Conservation (phyloP, 768 basidiomycete genomes). For the Kwoniella dejecticola region DNA sequence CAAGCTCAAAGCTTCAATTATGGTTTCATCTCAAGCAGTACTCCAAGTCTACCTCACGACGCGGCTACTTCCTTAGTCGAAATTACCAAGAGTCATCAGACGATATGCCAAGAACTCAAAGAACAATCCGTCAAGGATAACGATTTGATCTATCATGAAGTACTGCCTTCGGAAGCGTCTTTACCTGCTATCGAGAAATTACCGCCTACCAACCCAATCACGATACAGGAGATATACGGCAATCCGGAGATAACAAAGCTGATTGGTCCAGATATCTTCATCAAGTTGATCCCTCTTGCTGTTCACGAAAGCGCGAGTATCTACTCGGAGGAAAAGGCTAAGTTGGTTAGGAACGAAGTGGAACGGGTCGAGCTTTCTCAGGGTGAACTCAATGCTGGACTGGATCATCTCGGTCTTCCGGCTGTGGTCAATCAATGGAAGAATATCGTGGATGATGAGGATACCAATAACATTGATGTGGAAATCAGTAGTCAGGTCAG, state of each 20-base stretch:
- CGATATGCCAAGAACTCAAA: constrained; percentile 73
- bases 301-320: constrained; percentile 95
- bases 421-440: constrained; percentile 58
- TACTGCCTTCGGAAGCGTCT: constrained; percentile 75
- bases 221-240: constrained; percentile 89
- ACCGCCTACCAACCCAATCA: constrained; percentile 69
- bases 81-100: constrained; percentile 77
- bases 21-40: constrained; percentile 61
- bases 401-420: constrained; percentile 81
- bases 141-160: constrained; percentile 94
- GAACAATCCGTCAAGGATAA: constrained; percentile 82
- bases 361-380: constrained; percentile 84
- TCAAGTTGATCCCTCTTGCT: constrained; percentile 81
- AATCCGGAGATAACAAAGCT: constrained; percentile 89
- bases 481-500: constrained; percentile 58
- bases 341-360: constrained; percentile 81
- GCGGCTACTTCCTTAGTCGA: constrained; percentile 76
- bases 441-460: constrained; percentile 59
- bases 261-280: constrained; percentile 89
- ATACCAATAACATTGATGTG: constrained; percentile 65
- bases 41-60: constrained; percentile 81
- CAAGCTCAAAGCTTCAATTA: constrained; percentile 69
- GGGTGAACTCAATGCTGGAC: constrained; percentile 71
- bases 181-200: constrained; percentile 82
- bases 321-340: constrained; percentile 98